Conservation (phyloP, 2,329 filamentous ascomycete species). For the Berkeleyomyces basicola region DNA sequence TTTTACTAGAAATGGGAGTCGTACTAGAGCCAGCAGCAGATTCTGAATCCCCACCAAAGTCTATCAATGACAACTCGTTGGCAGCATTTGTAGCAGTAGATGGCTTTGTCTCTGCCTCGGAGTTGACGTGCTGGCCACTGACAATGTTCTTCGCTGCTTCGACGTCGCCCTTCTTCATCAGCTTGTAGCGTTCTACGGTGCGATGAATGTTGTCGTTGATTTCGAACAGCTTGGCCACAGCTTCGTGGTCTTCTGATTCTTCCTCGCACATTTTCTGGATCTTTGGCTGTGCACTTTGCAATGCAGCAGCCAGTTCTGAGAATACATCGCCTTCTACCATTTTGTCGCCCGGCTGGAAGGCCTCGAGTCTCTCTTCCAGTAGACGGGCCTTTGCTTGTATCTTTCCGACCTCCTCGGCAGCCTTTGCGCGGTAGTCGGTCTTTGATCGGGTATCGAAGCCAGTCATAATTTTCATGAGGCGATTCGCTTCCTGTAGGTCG, state of each 20-base stretch:
- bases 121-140: conserved; percentile 44
- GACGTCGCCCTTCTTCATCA: conserved; percentile 88
- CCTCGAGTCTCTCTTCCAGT: conserved; percentile 81
- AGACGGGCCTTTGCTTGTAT: conserved; percentile 91
- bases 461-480: conserved; percentile 98
- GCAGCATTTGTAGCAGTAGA: conserved; percentile 41
- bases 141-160: conserved; percentile 71
- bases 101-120: conserved; percentile 9
- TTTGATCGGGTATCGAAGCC: conserved; percentile 91
- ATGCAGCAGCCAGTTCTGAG: conserved; percentile 71
- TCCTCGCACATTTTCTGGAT: conserved; percentile 99
- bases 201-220: conserved; percentile 99
- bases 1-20: conserved; percentile 22
- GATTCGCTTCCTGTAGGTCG: conserved; percentile 90
- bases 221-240: conserved; percentile 84
- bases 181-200: conserved; percentile 85
- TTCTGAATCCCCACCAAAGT: conserved; percentile 55
- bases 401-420: conserved; percentile 83
- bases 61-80: conserved; percentile 80
- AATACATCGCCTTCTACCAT: conserved; percentile 53
- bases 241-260: conserved; percentile 91
- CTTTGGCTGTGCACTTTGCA: conserved; percentile 91
- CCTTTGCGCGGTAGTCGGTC: conserved; percentile 94
- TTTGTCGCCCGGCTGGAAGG: conserved; percentile 63
- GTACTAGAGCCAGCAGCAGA: conserved; percentile 34